These are phyloP conservation scores for Pseudisothecium myosuroides DNA, from an alignment of 225 moss, liverwort and hornwort species.

Conservation along the genomic window DNA sequence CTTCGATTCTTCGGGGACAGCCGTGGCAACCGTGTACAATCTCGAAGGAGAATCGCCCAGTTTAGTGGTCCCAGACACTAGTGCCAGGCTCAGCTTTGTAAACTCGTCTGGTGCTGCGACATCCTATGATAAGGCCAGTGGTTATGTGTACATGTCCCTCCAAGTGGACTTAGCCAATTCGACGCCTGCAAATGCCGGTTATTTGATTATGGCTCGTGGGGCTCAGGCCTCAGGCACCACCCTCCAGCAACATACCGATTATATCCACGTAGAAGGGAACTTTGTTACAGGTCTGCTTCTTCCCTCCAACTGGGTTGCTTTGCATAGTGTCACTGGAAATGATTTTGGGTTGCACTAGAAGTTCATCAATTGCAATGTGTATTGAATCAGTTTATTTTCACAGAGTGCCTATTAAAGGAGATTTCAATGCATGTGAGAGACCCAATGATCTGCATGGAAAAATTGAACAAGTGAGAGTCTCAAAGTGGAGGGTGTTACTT, in stretches of 20 bases:
- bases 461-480: background rate
- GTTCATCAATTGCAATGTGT: background rate
- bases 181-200: background rate
- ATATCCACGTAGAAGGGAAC: background rate
- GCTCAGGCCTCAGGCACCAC: background rate
- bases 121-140: background rate
- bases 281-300: background rate
- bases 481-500: background rate
- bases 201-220: constrained; percentile 7
- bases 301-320: no score
- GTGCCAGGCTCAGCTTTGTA: background rate
- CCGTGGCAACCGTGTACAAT: background rate
- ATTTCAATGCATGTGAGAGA: background rate
- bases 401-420: background rate
- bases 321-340: background rate
- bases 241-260: background rate
- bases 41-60: background rate
- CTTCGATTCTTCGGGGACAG: background rate
- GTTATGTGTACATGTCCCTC: constrained; percentile 8
- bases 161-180: constrained; percentile 7
- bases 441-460: background rate
- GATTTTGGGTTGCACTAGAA: no score
- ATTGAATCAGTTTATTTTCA: background rate
- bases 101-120: background rate
- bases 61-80: background rate